Evolutionary conservation across 208 protist species (phyloP), one percentile per base, ranked within the genome.

Genomic region (Leishmania lainsoni): DNA sequence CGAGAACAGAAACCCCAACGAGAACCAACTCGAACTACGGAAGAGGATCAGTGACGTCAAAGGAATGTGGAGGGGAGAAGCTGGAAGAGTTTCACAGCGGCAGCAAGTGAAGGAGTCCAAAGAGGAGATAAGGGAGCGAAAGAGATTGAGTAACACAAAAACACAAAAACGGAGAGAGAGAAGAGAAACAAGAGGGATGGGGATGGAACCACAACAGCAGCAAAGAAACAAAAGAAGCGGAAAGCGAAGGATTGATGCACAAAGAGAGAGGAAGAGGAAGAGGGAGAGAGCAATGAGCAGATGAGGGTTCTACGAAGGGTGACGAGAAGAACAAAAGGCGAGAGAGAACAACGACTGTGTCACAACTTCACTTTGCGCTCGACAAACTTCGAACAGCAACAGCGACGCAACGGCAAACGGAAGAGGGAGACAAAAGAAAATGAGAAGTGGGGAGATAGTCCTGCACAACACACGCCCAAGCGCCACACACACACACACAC

Each of bases 121-220:
- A 48, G 65, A 45, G 65, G 17, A 32, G 39, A 14, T 10, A 12
- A 2, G 6, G 45, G 63, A 45, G 32, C 26, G 26, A 1, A 42
- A 70, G 48, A 32, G 65, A 16, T 16, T 20, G 48, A 56, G 14
- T 68, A 45, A 59, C 71, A 3, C 69, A 63, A 66, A 63, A 66
- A 35, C 20, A 66, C 61, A 66, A 9, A 35, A n/a, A 66, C n/a
- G 10, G 61, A 76, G 71, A 12, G 71, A 71, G 48, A 68, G n/a
- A 78, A 49, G 32, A 76, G 66, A 85, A 73, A 73, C 20, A 14
- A 49, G 51, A 72, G 75, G 10, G 22, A 29, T 45, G 35, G 66
- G 5, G 22, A 69, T 10, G 65, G 32, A 71, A 0, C 35, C 20
- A 71, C 48, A 12, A 35, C n/a, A 45, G 17, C 10, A 5, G 26